phyloP scores from a whole-genome alignment of 2,329 filamentous ascomycete genomes.

The Beauveria sp. region DNA sequence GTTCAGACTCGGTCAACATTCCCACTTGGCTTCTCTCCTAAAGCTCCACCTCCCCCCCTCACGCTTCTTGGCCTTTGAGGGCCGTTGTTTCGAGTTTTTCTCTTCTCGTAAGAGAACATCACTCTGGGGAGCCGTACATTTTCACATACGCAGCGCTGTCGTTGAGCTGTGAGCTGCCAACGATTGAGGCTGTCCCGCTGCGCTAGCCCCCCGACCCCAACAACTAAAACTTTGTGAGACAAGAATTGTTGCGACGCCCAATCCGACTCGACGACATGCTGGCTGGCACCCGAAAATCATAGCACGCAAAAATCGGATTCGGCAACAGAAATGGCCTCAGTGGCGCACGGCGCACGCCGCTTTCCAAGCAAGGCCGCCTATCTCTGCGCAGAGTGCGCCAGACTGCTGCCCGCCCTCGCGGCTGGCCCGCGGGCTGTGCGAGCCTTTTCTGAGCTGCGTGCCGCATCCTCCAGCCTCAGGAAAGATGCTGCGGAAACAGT shows the following conservation, averaged over 20 bases:
- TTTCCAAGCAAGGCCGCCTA: conserved; percentile 16
- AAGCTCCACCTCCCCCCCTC: conserved; percentile 7
- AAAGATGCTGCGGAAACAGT: background rate
- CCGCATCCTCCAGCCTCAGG: background rate
- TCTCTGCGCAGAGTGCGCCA: conserved; percentile 13
- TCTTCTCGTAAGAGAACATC: background rate
- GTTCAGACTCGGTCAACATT: background rate
- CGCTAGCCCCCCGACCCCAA: background rate
- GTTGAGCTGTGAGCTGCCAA: conserved; percentile 1
- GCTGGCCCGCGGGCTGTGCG: background rate
- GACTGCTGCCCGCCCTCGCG: conserved; percentile 3
- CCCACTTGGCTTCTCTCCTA: background rate
- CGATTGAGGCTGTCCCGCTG: background rate
- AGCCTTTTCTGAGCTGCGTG: conserved; percentile 1
- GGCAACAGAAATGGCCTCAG: conserved; percentile 15
- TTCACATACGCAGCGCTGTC: background rate
- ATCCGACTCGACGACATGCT: background rate
- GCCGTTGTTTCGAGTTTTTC: background rate
- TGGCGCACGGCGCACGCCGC: conserved; percentile 16
- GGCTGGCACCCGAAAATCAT: background rate
- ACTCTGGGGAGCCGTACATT: background rate
- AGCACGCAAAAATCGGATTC: background rate
- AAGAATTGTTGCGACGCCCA: background rate
- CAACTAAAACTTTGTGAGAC: conserved; percentile 5
- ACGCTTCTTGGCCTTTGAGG: background rate